Base-by-base conservation (phyloP, 164 flowering plant species). In the Tetracentron sinense region DNA sequence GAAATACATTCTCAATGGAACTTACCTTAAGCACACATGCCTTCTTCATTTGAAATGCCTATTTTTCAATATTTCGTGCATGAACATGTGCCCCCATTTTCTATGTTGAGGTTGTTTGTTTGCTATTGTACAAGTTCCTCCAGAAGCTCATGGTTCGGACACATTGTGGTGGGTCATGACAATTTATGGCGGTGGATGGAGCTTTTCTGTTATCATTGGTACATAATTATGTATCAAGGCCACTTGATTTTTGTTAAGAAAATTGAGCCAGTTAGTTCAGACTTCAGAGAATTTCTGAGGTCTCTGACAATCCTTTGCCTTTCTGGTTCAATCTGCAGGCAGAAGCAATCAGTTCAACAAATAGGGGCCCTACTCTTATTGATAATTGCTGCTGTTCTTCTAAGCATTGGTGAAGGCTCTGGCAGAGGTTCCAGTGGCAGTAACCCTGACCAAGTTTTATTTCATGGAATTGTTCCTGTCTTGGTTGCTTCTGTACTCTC, bases 401-500 rank as follows among this genome's bases (percentile, higher is more conserved):
- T 92, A 66, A 92, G 99, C 69, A 61, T 90, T 66, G 99, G 99
- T 64, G 99, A 95, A 82, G 94, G 99, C 63, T 81, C 96, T 59
- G 81, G 84, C 61, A 90, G 78, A 75, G 82, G 79, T 58, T 86
- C 92, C 21, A 75, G 73, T 61, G 73, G 73, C 63, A 68, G 54
- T 38, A 65, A 85, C 62, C 69, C 85, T 60, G 92, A 95, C 58
- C 84, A 77, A 54, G 70, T 83, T 60, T 68, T 90, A 46, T 85
- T 92, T 69, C 71, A 79, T 78, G 99, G 99, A 33, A 92, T 95
- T 70, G 71, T 92, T 73, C 99, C 99, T 60, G 85, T 95, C 66
- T 74, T 95, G 78, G 86, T 90, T 66, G 99, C 99, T n/a, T 95
- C 99, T 73, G 83, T 95, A 19, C 92, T 92, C 58, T 95, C 99